These are phyloP conservation scores for Panaeolus cyanescens DNA, from an alignment of 768 basidiomycete species.

Conservation along the genomic window DNA sequence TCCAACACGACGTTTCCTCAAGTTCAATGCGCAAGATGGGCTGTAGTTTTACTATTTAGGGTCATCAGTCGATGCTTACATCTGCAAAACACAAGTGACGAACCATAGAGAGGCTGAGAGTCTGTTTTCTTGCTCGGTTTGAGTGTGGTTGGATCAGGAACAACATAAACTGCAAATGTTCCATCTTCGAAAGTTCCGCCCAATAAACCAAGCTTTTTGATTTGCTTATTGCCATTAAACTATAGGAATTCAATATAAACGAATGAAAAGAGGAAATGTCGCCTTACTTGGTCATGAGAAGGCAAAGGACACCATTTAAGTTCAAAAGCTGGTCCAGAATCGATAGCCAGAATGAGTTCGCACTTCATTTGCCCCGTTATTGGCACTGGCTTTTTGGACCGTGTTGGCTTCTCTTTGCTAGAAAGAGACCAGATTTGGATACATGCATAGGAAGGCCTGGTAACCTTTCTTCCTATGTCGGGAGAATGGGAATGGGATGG, in stretches of 20 bases:
- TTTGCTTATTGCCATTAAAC: constrained; percentile 18
- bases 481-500: constrained; percentile 67
- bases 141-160: constrained; percentile 76
- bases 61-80: neutral
- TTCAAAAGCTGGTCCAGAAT: constrained; percentile 78
- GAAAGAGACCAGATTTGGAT: constrained; percentile 86
- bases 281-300: constrained; percentile 58
- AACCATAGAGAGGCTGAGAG: constrained; percentile 51
- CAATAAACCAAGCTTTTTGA: constrained; percentile 77
- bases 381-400: constrained; percentile 4
- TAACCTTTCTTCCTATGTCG: constrained; percentile 60
- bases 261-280: neutral
- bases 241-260: constrained; percentile 5
- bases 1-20: constrained; percentile 75
- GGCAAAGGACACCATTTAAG: constrained; percentile 95
- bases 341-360: constrained; percentile 83
- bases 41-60: constrained; percentile 52
- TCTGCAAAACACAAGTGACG: constrained; percentile 15
- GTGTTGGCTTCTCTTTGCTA: constrained; percentile 9
- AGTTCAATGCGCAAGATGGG: constrained; percentile 75
- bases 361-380: constrained; percentile 62
- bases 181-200: constrained; percentile 90
- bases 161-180: constrained; percentile 70
- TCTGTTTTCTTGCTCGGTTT: constrained; percentile 24
- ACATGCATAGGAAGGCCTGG: constrained; percentile 59